Base-by-base conservation (phyloP, 345 rosid genomes). In the Rubroshorea leprosula region DNA sequence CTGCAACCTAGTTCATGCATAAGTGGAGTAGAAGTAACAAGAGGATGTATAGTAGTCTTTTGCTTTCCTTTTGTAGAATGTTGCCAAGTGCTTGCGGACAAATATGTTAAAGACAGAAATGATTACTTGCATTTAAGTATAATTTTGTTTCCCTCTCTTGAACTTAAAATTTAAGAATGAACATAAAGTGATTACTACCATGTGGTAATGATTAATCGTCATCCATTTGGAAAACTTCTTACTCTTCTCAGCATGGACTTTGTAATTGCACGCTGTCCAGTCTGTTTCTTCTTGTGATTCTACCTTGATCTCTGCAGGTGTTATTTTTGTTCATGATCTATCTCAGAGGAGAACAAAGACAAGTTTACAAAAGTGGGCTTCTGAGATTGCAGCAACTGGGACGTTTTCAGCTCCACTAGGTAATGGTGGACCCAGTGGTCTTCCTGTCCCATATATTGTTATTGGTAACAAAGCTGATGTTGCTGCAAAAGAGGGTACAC, bases 401-500 rank as follows among this genome's bases (percentile, higher is more conserved):
- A 77, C 97, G 18, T 94, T 90, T 67, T 85, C 97, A 57, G 96
- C 96, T 64, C 97, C 99, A 68, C 84, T 94, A 19, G 65, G 82
- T 62, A 87, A 95, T 41, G 96, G 93, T n/a, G 97, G 96, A 56
- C 93, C 97, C 17, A 78, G 95, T 48, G 97, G 97, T 56, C 96
- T 94, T 76, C 99, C 96, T 69, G 97, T 94, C 57, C 99, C 99
- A 9, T 90, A 72, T 71, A 72, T 87, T 68, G 90, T 87, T 47
- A 80, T 94, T 52, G 90, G 99, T n/a, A 94, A 94, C 78, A 94
- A 94, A 74, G 92, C 93, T 52, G 99, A 94, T 65, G 60, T 94
- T 48, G 97, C 96, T 62, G 80, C 87, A 19, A 94, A 77, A 79
- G 99, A 87, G 74, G 96, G 92, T 45, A 80, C 85, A 21, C 83